phyloP scores from a whole-genome alignment of 352 stramenopile genomes.

The Aphanomyces euteiches region DNA sequence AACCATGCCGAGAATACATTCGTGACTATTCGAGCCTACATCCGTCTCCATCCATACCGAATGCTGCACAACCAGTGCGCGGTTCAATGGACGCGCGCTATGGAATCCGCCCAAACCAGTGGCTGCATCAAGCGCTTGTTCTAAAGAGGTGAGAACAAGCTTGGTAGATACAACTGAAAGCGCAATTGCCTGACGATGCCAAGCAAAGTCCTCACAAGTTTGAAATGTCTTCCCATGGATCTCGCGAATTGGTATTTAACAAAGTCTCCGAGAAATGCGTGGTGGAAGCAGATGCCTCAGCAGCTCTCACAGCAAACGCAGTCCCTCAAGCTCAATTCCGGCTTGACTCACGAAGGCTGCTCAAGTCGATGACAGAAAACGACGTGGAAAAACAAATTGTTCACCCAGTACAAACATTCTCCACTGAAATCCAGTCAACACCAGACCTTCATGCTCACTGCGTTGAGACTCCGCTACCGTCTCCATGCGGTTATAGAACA shows the following conservation, averaged over 20 bases:
- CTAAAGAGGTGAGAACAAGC: no score
- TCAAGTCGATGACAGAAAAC: background rate
- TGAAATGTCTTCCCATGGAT: no score
- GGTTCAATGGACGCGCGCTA: no score
- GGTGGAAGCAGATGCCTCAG: background rate
- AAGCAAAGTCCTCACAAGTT: no score
- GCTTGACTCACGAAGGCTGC: background rate
- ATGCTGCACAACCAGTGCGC: no score
- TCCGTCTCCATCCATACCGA: no score
- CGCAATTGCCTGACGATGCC: no score
- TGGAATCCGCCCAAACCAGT: no score
- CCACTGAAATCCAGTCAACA: background rate
- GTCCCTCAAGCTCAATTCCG: background rate
- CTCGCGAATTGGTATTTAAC: background rate
- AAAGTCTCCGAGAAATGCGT: background rate
- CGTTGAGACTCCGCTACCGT: background rate
- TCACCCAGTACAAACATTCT: background rate
- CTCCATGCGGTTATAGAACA: background rate
- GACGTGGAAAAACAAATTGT: background rate
- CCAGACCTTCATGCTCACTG: background rate
- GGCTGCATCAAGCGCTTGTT: no score
- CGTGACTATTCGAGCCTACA: no score
- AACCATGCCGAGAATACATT: no score
- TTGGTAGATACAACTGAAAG: no score
- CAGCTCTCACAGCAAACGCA: background rate